phyloP scores from a whole-genome alignment of 2,329 filamentous ascomycete species.

The Pseudopyrenochaeta lycopersici region DNA sequence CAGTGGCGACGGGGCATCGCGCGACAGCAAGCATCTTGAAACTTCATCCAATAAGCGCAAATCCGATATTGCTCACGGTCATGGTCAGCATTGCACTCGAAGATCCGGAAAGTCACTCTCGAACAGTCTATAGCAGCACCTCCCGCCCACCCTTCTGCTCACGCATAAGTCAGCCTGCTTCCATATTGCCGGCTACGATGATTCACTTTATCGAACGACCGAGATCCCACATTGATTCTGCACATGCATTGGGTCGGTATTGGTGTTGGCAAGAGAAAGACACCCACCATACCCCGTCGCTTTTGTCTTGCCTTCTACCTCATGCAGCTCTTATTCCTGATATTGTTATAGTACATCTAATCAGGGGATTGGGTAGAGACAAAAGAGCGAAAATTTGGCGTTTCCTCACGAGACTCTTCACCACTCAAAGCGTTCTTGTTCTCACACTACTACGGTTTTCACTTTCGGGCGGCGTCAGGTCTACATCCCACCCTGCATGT shows the following conservation, averaged over 20 bases:
- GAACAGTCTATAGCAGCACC: slow-evolving; percentile 17
- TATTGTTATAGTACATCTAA: slow-evolving; percentile 1
- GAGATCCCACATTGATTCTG: slow-evolving; percentile 12
- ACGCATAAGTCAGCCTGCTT: slow-evolving; percentile 10
- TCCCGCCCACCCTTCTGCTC: slow-evolving; percentile 20
- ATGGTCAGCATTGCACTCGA: slow-evolving; percentile 12
- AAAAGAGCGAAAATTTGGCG: slow-evolving; percentile 15
- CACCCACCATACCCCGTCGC: slow-evolving; percentile 29
- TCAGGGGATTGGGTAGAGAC: slow-evolving; percentile 3
- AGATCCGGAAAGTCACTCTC: slow-evolving; percentile 22
- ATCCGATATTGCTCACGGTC: slow-evolving; percentile 19
- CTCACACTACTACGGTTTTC: background rate
- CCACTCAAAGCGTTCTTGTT: background rate
- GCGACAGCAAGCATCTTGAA: slow-evolving; percentile 2
- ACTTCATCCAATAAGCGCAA: slow-evolving; percentile 25
- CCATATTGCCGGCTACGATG: slow-evolving; percentile 4
- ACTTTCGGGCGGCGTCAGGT: background rate
- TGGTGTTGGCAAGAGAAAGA: slow-evolving; percentile 22
- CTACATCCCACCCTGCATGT: slow-evolving; percentile 6
- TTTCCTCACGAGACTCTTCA: slow-evolving; percentile 5
- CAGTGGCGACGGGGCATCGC: background rate
- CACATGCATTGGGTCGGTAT: slow-evolving; percentile 31
- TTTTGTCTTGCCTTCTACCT: slow-evolving; percentile 10
- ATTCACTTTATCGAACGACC: slow-evolving; percentile 5
- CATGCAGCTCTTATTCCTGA: background rate